Conservation (phyloP, 257 asterid species). For the Cordia subcordata region DNA sequence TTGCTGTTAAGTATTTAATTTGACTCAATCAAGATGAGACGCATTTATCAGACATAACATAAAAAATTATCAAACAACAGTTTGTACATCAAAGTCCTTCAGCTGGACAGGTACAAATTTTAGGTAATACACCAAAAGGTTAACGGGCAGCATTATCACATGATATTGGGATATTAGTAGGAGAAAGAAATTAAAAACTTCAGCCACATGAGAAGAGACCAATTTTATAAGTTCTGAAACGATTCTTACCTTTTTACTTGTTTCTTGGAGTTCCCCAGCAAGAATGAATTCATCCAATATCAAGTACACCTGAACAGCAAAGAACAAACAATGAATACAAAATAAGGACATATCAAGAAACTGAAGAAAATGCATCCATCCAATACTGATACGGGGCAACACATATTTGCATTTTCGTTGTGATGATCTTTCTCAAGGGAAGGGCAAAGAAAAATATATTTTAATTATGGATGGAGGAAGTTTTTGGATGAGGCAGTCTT, state of each 20-base stretch:
- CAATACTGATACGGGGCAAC: neutral
- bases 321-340: slow-evolving; percentile 14
- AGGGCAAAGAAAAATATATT: too few relatives aligned
- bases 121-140: too few relatives aligned
- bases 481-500: too few relatives aligned
- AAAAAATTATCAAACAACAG: too few relatives aligned
- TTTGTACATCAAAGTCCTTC: neutral
- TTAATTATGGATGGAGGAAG: too few relatives aligned
- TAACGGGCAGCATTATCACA: neutral
- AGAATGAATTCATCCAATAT: slow-evolving; percentile 94
- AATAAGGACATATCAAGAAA: neutral
- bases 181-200: neutral
- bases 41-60: too few relatives aligned
- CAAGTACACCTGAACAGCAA: slow-evolving; percentile 65
- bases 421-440: too few relatives aligned
- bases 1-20: too few relatives aligned
- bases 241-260: slow-evolving; percentile 78
- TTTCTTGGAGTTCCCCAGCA: slow-evolving; percentile 98
- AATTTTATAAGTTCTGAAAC: neutral
- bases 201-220: neutral
- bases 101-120: neutral
- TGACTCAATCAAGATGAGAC: too few relatives aligned
- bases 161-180: neutral
- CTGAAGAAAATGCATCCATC: neutral
- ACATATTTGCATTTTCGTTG: neutral